phyloP scores from a whole-genome alignment of 805 yeast species.

The Myxozyma mucilagina region DNA sequence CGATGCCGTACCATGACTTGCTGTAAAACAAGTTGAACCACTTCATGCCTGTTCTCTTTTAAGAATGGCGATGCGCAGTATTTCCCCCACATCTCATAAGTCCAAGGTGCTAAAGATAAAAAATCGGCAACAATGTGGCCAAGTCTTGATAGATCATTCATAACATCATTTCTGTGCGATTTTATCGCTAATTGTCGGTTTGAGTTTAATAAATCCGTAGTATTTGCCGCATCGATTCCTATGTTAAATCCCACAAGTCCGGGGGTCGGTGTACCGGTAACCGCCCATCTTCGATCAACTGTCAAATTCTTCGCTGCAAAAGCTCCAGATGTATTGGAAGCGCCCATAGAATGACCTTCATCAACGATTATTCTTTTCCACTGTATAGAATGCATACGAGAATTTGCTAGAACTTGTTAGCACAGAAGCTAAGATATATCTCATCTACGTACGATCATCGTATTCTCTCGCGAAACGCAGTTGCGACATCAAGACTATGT shows the following conservation, averaged over 20 bases:
- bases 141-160: constrained; percentile 51
- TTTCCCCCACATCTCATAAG: constrained; percentile 50
- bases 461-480: constrained; percentile 49
- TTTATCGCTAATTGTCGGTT: constrained; percentile 29
- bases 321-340: constrained; percentile 53
- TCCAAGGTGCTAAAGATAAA: constrained; percentile 61
- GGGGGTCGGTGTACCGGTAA: constrained; percentile 74
- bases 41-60: constrained; percentile 24
- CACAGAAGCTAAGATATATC: background rate
- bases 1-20: constrained; percentile 59
- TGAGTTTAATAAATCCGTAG: constrained; percentile 17
- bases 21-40: constrained; percentile 46
- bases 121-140: constrained; percentile 57
- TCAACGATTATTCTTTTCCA: constrained; percentile 76
- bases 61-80: constrained; percentile 53
- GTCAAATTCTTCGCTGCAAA: constrained; percentile 49
- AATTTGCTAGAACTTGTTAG: constrained; percentile 30
- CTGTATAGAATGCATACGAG: constrained; percentile 48
- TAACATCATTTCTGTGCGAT: constrained; percentile 21
- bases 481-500: constrained; percentile 54
- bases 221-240: constrained; percentile 47
- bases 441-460: constrained; percentile 6
- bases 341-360: constrained; percentile 68
- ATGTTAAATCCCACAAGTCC: constrained; percentile 53
- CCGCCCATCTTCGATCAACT: constrained; percentile 70